These are phyloP conservation scores for Suhomyces sp. DNA, from an alignment of 805 yeast genomes.

Conservation along the genomic window DNA sequence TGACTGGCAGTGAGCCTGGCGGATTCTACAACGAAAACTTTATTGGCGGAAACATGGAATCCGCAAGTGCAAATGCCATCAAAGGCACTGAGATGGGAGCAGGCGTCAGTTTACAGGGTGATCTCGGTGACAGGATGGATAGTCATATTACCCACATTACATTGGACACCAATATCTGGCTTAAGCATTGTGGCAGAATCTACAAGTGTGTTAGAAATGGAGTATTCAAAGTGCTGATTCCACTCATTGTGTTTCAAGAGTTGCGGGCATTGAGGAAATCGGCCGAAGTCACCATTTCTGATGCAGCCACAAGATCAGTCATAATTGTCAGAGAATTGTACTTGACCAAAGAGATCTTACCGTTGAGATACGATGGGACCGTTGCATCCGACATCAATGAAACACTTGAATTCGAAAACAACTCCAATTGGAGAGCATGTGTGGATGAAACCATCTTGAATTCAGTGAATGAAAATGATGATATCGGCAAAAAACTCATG, in stretches of 20 bases:
- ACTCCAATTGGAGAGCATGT: slow-evolving; percentile 66
- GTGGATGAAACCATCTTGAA: slow-evolving; percentile 68
- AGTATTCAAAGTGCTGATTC: slow-evolving; percentile 60
- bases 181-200: slow-evolving; percentile 74
- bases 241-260: slow-evolving; percentile 77
- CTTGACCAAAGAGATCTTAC: slow-evolving; percentile 51
- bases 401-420: slow-evolving; percentile 70
- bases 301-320: slow-evolving; percentile 78
- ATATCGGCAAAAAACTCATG: slow-evolving; percentile 36
- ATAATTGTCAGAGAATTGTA: slow-evolving; percentile 68
- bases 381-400: slow-evolving; percentile 67
- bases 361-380: slow-evolving; percentile 68
- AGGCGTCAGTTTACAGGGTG: slow-evolving; percentile 33
- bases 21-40: slow-evolving; percentile 23
- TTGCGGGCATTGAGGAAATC: slow-evolving; percentile 67
- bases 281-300: slow-evolving; percentile 69
- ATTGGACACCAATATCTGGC: slow-evolving; percentile 77
- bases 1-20: slow-evolving; percentile 11
- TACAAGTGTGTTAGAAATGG: slow-evolving; percentile 64
- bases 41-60: slow-evolving; percentile 11
- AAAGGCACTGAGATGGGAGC: background rate
- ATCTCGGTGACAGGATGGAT: slow-evolving; percentile 58
- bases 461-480: slow-evolving; percentile 44
- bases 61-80: slow-evolving; percentile 8
- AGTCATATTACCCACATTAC: slow-evolving; percentile 55